Evolutionary conservation across 1,284 basidiomycete species (phyloP).

Genomic region (Exobasidium cylindrosporum): DNA sequence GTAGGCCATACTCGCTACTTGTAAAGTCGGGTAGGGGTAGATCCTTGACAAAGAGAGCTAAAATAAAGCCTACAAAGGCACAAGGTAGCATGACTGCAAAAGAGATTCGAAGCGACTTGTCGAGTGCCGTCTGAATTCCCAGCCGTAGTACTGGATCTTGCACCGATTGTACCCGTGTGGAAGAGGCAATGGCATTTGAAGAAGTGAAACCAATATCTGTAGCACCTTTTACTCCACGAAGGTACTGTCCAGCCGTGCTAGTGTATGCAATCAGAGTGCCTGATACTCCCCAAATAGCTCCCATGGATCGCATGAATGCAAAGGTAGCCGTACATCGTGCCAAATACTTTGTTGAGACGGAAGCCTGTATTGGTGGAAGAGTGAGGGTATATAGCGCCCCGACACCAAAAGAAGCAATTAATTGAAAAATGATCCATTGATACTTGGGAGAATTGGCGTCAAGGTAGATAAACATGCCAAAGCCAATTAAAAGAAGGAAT

Average conservation of each 20-base stretch:
- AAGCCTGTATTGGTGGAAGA: slow-evolving; percentile 36
- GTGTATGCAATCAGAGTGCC: slow-evolving; percentile 11
- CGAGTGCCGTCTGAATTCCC: not conserved
- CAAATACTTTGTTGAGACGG: slow-evolving; percentile 25
- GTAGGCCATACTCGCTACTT: not conserved
- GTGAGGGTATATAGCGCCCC: slow-evolving; percentile 35
- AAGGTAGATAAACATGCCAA: slow-evolving; percentile 55
- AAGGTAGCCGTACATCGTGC: slow-evolving; percentile 32
- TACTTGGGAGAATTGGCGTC: slow-evolving; percentile 51
- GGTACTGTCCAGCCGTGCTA: not conserved
- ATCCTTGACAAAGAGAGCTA: not conserved
- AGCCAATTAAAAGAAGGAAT: slow-evolving; percentile 34
- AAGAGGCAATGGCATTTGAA: not conserved
- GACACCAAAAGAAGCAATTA: slow-evolving; percentile 36
- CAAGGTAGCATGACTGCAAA: not conserved
- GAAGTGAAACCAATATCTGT: not conserved
- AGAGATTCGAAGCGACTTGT: not conserved
- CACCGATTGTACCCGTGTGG: not conserved
- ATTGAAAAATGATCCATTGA: slow-evolving; percentile 54
- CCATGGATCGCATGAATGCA: slow-evolving; percentile 34
- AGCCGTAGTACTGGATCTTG: not conserved
- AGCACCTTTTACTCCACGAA: not conserved
- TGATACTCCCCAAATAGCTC: slow-evolving; percentile 38
- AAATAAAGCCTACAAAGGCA: not conserved
- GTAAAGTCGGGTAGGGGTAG: not conserved